phyloP scores from a whole-genome alignment of 768 basidiomycete genomes.

The Termitomyces titanicus region DNA sequence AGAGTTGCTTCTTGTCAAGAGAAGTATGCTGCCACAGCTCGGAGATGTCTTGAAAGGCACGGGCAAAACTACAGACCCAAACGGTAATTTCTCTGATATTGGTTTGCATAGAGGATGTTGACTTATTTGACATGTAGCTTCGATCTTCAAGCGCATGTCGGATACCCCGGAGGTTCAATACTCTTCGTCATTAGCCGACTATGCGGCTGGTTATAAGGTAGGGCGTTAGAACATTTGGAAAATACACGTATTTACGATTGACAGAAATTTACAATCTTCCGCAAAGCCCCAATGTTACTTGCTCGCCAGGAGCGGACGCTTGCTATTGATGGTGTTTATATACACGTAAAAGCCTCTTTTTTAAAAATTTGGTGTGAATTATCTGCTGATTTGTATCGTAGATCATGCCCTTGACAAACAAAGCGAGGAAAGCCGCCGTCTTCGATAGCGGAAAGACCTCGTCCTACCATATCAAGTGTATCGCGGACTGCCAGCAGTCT shows the following conservation, averaged over 20 bases:
- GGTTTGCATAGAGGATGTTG: neutral
- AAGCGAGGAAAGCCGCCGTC: conserved; percentile 65
- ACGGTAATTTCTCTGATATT: conserved; percentile 49
- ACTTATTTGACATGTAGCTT: conserved; percentile 46
- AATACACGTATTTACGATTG: neutral
- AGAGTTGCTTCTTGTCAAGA: conserved; percentile 78
- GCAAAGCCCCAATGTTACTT: conserved; percentile 93
- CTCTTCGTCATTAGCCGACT: conserved; percentile 59
- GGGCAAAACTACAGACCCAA: conserved; percentile 83
- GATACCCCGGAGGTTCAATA: conserved; percentile 63
- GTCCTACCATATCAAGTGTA: conserved; percentile 88
- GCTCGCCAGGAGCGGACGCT: conserved; percentile 86
- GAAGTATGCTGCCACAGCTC: conserved; percentile 69
- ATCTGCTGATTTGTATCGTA: conserved; percentile 24
- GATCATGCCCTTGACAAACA: conserved; percentile 87
- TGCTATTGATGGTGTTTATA: conserved; percentile 93
- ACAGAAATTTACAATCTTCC: conserved; percentile 88
- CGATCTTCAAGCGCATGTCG: conserved; percentile 88
- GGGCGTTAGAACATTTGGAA: neutral
- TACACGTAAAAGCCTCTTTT: conserved; percentile 57
- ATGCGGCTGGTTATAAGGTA: conserved; percentile 84
- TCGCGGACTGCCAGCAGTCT: conserved; percentile 80
- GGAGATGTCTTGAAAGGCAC: conserved; percentile 65
- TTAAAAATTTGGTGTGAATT: neutral
- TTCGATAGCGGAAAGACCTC: conserved; percentile 89